Evolutionary conservation across 1,284 basidiomycete genomes (phyloP), one percentile per base, ranked within the genome.

Genomic region (Pseudozyma pruni): DNA sequence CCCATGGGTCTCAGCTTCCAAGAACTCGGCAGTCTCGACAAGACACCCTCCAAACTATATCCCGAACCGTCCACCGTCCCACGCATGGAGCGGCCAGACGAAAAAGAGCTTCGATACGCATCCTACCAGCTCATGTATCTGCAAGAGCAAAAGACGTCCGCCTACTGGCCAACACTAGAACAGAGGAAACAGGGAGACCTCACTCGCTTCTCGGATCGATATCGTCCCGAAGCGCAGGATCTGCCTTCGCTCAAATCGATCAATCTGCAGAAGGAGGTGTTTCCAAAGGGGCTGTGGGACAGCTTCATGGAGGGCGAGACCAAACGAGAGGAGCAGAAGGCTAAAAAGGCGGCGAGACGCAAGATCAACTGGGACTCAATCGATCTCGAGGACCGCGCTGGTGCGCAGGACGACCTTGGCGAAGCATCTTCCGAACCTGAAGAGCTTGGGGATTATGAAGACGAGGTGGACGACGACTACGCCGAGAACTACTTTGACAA

Each of bases 401-500:
- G 62, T 37, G 70, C 61, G 14, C 74, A 72, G 5, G 79, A 79
- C 48, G 75, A 79, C 23, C 40, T 72, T 16, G 62, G 61, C 25
- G 69, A 74, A 17, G 58, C 55, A 8, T 71, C 74, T n/a, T 68
- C 70, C 23, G 77, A 78, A 10, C 68, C 69, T n/a, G 80, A 79
- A 31, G 74, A 80, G 31, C 52, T 74, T 10, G 76, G 74, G 49
- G 70, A 81, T 34, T 79, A 81, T 53, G 80, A 81, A 54, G 78
- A 81, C 54, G 77, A 81, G 34, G 80, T 75, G 27, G 80, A 81
- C 33, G 80, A 81, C 58, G 80, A 80, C 45, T 81, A 81, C 46
- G 77, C 63, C 7, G 71, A 79, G 32, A 78, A 80, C 52, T 81
- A 81, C 77, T 81, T 81, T 45, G 79, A 81, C 59, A 81, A 81